Percentiles rank a stretch among this genome's conserved stretches.
These are phyloP conservation scores for Omphalea diandra DNA, from an alignment of 441 rosid genomes.

Conservation along the genomic window DNA sequence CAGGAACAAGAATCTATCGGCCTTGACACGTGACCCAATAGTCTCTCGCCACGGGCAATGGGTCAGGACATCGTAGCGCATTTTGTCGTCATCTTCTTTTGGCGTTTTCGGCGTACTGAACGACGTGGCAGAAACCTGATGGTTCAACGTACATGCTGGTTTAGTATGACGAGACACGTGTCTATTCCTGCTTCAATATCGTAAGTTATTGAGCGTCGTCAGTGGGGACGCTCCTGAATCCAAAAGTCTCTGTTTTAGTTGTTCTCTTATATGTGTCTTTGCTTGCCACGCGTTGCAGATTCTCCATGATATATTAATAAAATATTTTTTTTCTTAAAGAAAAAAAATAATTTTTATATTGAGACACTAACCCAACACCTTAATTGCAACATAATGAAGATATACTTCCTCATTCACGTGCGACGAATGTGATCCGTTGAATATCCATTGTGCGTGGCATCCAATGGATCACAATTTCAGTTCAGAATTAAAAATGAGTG, in stretches of 20 bases:
- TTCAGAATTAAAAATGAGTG: too few species aligned
- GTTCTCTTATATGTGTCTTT: slow-evolving; percentile 4
- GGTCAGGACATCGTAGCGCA: slow-evolving; percentile 24
- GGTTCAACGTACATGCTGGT: slow-evolving; percentile 26
- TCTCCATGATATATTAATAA: too few species aligned
- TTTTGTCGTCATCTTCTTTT: slow-evolving; percentile 19
- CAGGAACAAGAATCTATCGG: slow-evolving; percentile 30
- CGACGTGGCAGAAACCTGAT: slow-evolving; percentile 28
- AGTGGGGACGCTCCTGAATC: slow-evolving; percentile 28
- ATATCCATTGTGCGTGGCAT: background rate
- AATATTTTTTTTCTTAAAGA: too few species aligned
- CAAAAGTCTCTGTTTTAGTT: slow-evolving; percentile 18
- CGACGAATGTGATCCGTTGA: background rate
- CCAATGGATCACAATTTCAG: background rate
- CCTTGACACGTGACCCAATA: slow-evolving; percentile 35
- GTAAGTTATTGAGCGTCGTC: slow-evolving; percentile 26
- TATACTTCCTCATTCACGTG: background rate
- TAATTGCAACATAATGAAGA: too few species aligned
- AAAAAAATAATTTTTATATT: too few species aligned
- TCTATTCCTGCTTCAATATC: background rate
- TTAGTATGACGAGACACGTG: slow-evolving; percentile 31
- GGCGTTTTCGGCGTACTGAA: background rate
- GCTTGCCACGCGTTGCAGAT: slow-evolving; percentile 32
- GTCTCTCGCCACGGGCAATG: slow-evolving; percentile 13
- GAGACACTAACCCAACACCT: too few species aligned